Evolutionary conservation across 1,284 basidiomycete species (phyloP).

Genomic region (Rhodotorula sp.): DNA sequence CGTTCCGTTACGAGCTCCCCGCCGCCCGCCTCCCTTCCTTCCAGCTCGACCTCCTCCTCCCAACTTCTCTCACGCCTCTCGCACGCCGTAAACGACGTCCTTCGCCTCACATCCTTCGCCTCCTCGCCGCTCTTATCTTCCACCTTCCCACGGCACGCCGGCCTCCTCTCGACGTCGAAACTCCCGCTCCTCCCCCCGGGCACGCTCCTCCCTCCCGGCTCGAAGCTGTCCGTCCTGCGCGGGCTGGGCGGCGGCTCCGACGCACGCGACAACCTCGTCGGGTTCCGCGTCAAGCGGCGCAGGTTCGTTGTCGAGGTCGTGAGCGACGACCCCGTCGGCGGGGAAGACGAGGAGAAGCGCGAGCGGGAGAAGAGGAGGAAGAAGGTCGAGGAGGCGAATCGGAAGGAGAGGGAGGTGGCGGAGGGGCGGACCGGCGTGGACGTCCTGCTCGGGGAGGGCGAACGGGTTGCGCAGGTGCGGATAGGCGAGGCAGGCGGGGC

Average conservation of each 20-base stretch:
- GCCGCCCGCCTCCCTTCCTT: conserved; percentile 64
- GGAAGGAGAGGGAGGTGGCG: conserved; percentile 40
- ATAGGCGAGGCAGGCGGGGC: conserved; percentile 32
- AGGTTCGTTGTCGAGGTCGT: conserved; percentile 86
- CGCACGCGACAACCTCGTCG: conserved; percentile 77
- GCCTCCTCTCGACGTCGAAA: conserved; percentile 71
- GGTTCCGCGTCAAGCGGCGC: conserved; percentile 88
- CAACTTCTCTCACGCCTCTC: conserved; percentile 77
- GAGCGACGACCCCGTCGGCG: conserved; percentile 74
- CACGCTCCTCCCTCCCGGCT: conserved; percentile 69
- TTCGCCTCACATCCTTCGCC: conserved; percentile 76
- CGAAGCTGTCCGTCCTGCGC: conserved; percentile 68
- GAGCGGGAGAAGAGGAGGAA: conserved; percentile 43
- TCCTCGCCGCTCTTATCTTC: conserved; percentile 66
- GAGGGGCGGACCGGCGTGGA: conserved; percentile 38
- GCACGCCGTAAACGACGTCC: conserved; percentile 73
- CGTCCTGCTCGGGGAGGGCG: conserved; percentile 33
- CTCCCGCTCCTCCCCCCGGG: conserved; percentile 60
- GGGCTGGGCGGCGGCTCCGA: conserved; percentile 63
- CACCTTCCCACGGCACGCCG: conserved; percentile 79
- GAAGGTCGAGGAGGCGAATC: conserved; percentile 28
- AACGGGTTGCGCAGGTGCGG: conserved; percentile 17
- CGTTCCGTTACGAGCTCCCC: conserved; percentile 85
- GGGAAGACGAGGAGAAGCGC: conserved; percentile 36
- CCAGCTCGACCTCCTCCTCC: conserved; percentile 66